Conservation (phyloP, 306 rosid genomes). For the Abrus precatorius region DNA sequence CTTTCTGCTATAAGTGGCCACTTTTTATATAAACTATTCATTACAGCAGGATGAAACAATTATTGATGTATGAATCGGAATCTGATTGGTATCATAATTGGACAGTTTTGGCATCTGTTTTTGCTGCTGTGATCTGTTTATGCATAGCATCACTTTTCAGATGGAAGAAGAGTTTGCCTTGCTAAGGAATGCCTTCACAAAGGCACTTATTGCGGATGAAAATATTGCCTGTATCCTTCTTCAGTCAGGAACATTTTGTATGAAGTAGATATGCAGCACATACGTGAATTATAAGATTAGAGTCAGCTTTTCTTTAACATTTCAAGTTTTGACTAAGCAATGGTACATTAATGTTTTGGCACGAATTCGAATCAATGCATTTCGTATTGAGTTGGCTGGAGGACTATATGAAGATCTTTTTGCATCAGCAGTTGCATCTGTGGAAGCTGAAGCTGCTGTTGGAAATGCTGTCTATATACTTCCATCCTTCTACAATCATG, state of each 20-base stretch:
- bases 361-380: slow-evolving; percentile 88
- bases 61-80: slow-evolving; percentile 28
- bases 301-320: slow-evolving; percentile 61
- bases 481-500: slow-evolving; percentile 94
- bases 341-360: slow-evolving; percentile 82
- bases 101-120: slow-evolving; percentile 33
- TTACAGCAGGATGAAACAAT: slow-evolving; percentile 26
- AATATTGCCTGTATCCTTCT: slow-evolving; percentile 81
- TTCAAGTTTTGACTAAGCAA: slow-evolving; percentile 79
- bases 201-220: slow-evolving; percentile 61
- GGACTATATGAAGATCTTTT: slow-evolving; percentile 79
- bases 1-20: slow-evolving; percentile 12
- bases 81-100: slow-evolving; percentile 32
- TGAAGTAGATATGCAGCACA: slow-evolving; percentile 40
- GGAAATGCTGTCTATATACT: slow-evolving; percentile 93
- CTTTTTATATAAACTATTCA: slow-evolving; percentile 17
- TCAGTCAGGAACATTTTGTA: slow-evolving; percentile 41
- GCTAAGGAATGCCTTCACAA: slow-evolving; percentile 67
- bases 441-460: slow-evolving; percentile 83
- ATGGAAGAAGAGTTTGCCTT: slow-evolving; percentile 77
- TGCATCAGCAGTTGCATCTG: slow-evolving; percentile 72
- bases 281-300: slow-evolving; percentile 22
- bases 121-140: slow-evolving; percentile 36
- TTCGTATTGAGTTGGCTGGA: slow-evolving; percentile 80
- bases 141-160: slow-evolving; percentile 58